Evolutionary conservation across 148 eudicot genomes (phyloP).

Genomic region (Arctostaphylos glauca): DNA sequence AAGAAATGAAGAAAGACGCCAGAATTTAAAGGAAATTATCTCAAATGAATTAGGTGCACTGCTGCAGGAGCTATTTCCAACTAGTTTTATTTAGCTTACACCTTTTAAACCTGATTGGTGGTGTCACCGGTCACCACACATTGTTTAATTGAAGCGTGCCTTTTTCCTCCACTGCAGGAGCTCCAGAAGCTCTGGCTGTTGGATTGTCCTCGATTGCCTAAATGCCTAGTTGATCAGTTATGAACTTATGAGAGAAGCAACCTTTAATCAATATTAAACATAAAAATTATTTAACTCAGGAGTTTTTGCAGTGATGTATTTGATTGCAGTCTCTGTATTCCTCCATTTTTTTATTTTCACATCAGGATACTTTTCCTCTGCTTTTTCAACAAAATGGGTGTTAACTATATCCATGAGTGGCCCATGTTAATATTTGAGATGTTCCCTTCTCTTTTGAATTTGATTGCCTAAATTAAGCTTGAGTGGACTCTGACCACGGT

Average conservation of each 20-base stretch:
- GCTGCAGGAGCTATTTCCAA: neutral
- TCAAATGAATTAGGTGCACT: constrained; percentile 3
- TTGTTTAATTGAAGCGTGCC: neutral
- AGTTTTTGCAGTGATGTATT: too few relatives aligned
- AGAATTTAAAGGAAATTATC: neutral
- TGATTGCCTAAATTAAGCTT: neutral
- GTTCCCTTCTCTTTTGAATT: neutral
- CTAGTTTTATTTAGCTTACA: neutral
- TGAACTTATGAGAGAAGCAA: neutral
- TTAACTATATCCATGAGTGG: neutral
- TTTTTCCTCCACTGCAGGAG: neutral
- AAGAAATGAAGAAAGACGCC: neutral
- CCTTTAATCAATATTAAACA: neutral
- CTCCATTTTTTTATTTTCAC: too few relatives aligned
- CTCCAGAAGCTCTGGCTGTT: neutral
- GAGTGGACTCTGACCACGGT: neutral
- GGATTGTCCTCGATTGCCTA: neutral
- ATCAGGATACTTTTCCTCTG: neutral
- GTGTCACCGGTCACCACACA: neutral
- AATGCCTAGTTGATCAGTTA: neutral
- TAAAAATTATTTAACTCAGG: neutral
- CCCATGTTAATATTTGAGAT: neutral
- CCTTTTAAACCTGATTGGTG: neutral
- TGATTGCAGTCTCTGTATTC: too few relatives aligned
- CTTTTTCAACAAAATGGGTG: neutral